Evolutionary conservation across 2,329 filamentous ascomycete genomes (phyloP).

Genomic region (Rosellinia necatrix): DNA sequence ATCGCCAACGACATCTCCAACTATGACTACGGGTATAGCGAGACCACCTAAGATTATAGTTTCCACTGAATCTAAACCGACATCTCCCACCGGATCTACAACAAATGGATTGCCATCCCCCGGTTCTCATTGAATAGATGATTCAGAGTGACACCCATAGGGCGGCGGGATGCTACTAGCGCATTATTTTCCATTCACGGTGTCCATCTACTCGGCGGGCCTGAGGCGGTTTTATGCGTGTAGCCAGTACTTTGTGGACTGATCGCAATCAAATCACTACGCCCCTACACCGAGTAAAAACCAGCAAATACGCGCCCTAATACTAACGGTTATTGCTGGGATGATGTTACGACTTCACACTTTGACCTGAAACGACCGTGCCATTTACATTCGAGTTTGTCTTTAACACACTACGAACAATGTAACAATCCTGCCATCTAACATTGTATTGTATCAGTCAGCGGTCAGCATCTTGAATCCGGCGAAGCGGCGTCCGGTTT

Average conservation of each 20-base stretch:
- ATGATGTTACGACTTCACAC: not conserved
- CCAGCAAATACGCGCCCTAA: no score
- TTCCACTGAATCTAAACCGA: conserved; percentile 30
- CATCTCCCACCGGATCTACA: not conserved
- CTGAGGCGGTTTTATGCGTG: no score
- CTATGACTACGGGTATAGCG: conserved; percentile 12
- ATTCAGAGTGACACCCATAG: not conserved
- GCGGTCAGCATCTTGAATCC: no score
- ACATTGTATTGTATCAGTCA: no score
- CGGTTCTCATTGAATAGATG: not conserved
- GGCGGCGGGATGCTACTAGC: not conserved
- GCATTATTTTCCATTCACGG: not conserved
- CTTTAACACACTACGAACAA: not conserved
- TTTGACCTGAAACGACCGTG: not conserved
- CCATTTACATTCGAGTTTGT: not conserved
- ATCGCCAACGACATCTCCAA: conserved; percentile 2
- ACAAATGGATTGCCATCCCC: not conserved
- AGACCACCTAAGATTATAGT: conserved; percentile 34
- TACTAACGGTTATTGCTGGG: not conserved
- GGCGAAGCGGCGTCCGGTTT: no score
- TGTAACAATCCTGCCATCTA: not conserved
- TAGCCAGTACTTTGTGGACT: no score
- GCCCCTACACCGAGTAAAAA: no score
- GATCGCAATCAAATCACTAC: no score
- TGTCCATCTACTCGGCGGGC: no score